Evolutionary conservation across 306 rosid species (phyloP), one percentile per base, ranked within the genome.

Genomic region (Alnus rubra): DNA sequence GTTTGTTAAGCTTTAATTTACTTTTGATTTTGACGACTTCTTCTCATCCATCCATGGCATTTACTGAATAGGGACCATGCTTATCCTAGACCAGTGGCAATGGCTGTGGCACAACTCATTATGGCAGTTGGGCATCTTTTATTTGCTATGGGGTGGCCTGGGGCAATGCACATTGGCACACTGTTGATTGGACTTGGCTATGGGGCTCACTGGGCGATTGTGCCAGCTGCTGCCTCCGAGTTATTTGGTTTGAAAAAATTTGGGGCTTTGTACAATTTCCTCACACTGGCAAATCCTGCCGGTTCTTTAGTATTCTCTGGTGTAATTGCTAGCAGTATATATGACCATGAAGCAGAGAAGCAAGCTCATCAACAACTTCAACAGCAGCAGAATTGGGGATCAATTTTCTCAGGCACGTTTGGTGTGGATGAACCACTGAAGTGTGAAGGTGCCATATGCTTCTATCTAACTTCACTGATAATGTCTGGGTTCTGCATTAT

Each of bases 141-240:
- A 87, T 68, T 92, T 69, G 97, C 89, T 7, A 88, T 94, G 81
- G 98, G 97, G 67, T 88, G 91, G 92, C 97, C 97, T 30, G 98
- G 98, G 33, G 87, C 90, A 52, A 88, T 94, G 92, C 85, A 94
- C 76, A 67, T 94, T 4, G 91, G 96, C 3, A 95, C 98, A 4
- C 71, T 95, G 77, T 82, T 93, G 3, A 88, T 89, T 47, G 99
- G 98, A 42, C 88, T 93, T 64, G 98, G 99, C 30, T 95, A 91
- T 58, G 99, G 99, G 14, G 96, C 96, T 63, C 99, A 95, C 81
- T 95, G 99, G 99, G 94, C 97, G 23, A 81, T 95, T 37, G 89
- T 89, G 67, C 99, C 99, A 0, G 99, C 99, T n/a, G 88, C 99
- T 14, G 99, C 96, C 64, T 95, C 99, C 0, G 99, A 95, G 77